phyloP scores from a whole-genome alignment of 768 basidiomycete species.

The Saitozyma sp. region DNA sequence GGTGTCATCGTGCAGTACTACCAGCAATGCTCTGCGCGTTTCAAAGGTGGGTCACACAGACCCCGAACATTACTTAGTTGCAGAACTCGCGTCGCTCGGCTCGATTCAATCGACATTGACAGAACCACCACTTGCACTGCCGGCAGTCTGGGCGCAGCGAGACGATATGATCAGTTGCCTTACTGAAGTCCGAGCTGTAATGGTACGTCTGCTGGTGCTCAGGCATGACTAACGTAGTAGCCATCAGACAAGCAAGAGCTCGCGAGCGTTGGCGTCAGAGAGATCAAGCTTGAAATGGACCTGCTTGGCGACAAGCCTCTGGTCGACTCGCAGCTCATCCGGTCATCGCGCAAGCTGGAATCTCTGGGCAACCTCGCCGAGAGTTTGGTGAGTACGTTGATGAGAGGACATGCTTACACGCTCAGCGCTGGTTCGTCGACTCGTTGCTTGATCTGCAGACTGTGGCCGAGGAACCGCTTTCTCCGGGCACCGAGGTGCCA shows the following conservation, averaged over 20 bases:
- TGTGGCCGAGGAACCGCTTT: slow-evolving; percentile 58
- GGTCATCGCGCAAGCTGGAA: slow-evolving; percentile 69
- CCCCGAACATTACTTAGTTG: slow-evolving; percentile 24
- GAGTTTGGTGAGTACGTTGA: slow-evolving; percentile 67
- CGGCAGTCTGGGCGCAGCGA: slow-evolving; percentile 73
- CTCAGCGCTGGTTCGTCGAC: slow-evolving; percentile 78
- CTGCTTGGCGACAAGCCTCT: slow-evolving; percentile 63
- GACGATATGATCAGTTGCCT: slow-evolving; percentile 75
- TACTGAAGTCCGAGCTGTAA: slow-evolving; percentile 62
- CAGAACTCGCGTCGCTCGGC: slow-evolving; percentile 57
- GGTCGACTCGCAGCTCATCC: slow-evolving; percentile 66
- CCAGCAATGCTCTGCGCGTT: slow-evolving; percentile 85
- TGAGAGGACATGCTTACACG: not conserved
- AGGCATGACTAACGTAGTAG: slow-evolving; percentile 12
- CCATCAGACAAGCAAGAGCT: slow-evolving; percentile 27
- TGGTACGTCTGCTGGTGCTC: slow-evolving; percentile 55
- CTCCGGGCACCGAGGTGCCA: slow-evolving; percentile 16
- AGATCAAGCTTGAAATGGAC: slow-evolving; percentile 74
- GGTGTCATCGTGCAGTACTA: slow-evolving; percentile 95
- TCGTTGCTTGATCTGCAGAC: slow-evolving; percentile 70
- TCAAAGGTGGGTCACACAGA: slow-evolving; percentile 59
- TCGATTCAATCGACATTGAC: slow-evolving; percentile 9
- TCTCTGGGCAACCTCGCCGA: slow-evolving; percentile 77
- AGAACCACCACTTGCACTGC: slow-evolving; percentile 60
- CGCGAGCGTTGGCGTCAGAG: slow-evolving; percentile 66